Base-by-base conservation (phyloP, 2,329 filamentous ascomycete species). In the Beauveria brongniartii region DNA sequence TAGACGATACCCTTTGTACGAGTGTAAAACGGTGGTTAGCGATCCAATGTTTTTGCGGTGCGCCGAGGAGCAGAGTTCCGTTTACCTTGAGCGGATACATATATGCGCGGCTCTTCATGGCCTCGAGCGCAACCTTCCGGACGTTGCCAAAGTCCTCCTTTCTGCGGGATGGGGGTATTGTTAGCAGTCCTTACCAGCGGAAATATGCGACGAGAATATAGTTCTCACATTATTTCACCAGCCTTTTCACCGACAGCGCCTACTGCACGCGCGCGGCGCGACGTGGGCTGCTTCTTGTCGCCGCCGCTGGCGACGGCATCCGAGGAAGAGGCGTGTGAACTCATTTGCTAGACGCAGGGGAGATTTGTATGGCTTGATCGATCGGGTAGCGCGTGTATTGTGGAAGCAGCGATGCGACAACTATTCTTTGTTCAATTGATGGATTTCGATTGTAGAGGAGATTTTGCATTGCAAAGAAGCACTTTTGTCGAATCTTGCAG, bases 71-170 rank as follows among this genome's bases (percentile, higher is more conserved):
- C 22, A 50, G 18, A 20, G 16, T 5, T 2, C 8, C 12, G 22
- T 63, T 37, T 70, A 82, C 80, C 78, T 82, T 92, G 74, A 97
- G 80, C 28, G 93, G 93, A 74, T 96, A 97, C 64, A 95, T 74
- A 71, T 94, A 96, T 26, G 92, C 85, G 55, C 86, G 84, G 65
- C 91, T 96, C 67, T 80, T 84, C 56, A 86, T 83, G 37, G 91
- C 90, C 68, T 91, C 85, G 46, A 80, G 75, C 47, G 90, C 80
- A 43, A 92, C 78, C 18, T 74, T 74, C 66, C 79, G 84, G 60
- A 89, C 82, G 64, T 86, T 85, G 63, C 83, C 80, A 61, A 87
- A 86, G 70, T 97, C 92, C 65, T 92, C 86, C 64, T 84, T 78
- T 48, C 83, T 86, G 64, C 46, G 30, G 20, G 47, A 43, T 18